Conservation (phyloP, 2,329 filamentous ascomycete species). For the Colletotrichum limetticola region DNA sequence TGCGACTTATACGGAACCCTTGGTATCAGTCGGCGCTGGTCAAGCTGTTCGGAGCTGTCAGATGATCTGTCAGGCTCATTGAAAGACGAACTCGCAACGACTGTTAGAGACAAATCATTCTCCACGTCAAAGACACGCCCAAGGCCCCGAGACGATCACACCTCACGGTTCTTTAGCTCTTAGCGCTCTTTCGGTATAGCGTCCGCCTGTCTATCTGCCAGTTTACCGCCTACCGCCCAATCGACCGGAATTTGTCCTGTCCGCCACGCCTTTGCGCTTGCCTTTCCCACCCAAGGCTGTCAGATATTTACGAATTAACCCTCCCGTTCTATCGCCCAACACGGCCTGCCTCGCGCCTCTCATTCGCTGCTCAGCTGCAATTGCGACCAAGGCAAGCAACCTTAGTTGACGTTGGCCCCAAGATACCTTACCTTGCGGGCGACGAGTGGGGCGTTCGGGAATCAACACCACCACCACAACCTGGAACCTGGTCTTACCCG, state of each 20-base stretch:
- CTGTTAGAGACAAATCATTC: conserved; percentile 8
- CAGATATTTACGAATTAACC: neutral
- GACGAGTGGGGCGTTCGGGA: conserved; percentile 26
- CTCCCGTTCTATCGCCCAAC: neutral
- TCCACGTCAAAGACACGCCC: conserved; percentile 14
- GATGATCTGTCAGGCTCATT: conserved; percentile 12
- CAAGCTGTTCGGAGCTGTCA: conserved; percentile 22
- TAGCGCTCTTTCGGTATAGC: conserved; percentile 20
- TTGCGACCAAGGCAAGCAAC: conserved; percentile 21
- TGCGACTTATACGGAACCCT: neutral
- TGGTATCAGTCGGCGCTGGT: conserved; percentile 1
- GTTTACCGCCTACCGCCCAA: neutral
- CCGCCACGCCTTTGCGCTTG: conserved; percentile 6
- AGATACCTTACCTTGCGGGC: neutral
- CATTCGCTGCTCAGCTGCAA: conserved; percentile 19
- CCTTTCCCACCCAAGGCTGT: conserved; percentile 1
- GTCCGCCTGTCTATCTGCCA: neutral
- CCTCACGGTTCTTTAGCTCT: conserved; percentile 10
- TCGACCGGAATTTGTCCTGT: conserved; percentile 20
- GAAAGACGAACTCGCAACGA: conserved; percentile 11
- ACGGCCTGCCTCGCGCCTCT: conserved; percentile 6
- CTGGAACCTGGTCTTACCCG: conserved; percentile 31
- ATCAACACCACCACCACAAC: conserved; percentile 17
- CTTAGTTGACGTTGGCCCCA: conserved; percentile 14
- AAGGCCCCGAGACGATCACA: conserved; percentile 24